Evolutionary conservation across 129 eudicot genomes (phyloP).

Genomic region (Artemisia annua): DNA sequence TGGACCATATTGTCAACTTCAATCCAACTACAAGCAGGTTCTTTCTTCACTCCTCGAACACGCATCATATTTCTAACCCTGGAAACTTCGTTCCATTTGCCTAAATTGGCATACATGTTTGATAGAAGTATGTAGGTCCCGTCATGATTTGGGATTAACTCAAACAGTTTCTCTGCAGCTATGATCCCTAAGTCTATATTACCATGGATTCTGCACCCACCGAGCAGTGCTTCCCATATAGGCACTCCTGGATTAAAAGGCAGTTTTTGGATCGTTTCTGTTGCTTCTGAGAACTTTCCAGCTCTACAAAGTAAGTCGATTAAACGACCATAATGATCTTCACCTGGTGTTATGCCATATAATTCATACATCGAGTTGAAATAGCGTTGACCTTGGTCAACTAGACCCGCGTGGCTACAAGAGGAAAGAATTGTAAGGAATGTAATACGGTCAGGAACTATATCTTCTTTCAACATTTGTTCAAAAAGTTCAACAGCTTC

Average conservation of each 20-base stretch:
- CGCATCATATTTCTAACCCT: constrained; percentile 72
- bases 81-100: constrained; percentile 68
- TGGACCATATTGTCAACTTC: constrained; percentile 79
- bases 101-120: constrained; percentile 65
- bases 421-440: constrained; percentile 83
- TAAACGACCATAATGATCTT: constrained; percentile 85
- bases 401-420: constrained; percentile 86
- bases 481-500: constrained; percentile 63
- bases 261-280: constrained; percentile 52
- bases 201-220: constrained; percentile 76
- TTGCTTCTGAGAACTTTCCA: constrained; percentile 64
- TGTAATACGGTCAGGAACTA: constrained; percentile 69
- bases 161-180: constrained; percentile 69
- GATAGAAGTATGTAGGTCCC: constrained; percentile 79
- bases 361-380: constrained; percentile 48
- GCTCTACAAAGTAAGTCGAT: constrained; percentile 78
- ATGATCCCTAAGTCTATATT: constrained; percentile 65
- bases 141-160: constrained; percentile 67
- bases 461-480: constrained; percentile 64
- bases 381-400: constrained; percentile 57
- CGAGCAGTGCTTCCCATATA: constrained; percentile 76
- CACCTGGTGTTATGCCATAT: constrained; percentile 67
- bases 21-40: constrained; percentile 95
- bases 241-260: constrained; percentile 72
- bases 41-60: constrained; percentile 84